Evolutionary conservation across 1,284 basidiomycete species (phyloP), one percentile per base, ranked within the genome.

Genomic region (Trichosporon faecale): DNA sequence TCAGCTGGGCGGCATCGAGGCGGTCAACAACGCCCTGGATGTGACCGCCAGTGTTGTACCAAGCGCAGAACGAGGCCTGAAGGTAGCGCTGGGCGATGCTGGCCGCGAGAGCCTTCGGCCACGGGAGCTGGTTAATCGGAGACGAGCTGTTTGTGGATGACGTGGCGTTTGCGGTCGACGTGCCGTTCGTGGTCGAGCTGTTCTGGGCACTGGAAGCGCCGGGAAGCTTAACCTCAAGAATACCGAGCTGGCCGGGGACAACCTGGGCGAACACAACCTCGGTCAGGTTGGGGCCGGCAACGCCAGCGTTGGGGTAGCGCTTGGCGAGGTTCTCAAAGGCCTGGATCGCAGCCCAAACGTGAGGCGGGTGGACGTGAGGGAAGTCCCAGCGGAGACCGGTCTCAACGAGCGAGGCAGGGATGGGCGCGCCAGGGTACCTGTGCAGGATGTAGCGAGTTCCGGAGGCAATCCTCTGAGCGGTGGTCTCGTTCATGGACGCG

Each of bases 11-110:
- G n/a, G n/a, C 65, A 89, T 84, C 0, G 93, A 95, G 86, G 73
- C 88, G 87, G 21, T 89, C 86, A 11, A 95, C 82, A 29, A 94
- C 31, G 16, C 86, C 87, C 1, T 88, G 86, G 65, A 96, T 91
- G 3, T 87, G 88, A 1, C 94, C 94, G 40, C 94, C 94, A 0
- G 93, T 95, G 8, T 70, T 75, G 71, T 78, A 78, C 94, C 95
- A 98, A 73, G 91, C 93, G 82, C 95, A 96, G 73, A 96, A 87
- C 0, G 89, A 89, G 68, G 91, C 91, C 40, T 90, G 86, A 75
- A 93, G 85, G 82, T 94, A 96, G 35, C 94, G 87, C 77, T 82
- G 78, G 23, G 79, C 82, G 67, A 75, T 81, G 80, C 92, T 89
- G 65, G 91, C 86, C 74, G 86, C 86, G n/a, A 96, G 85, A 3